Conservation (phyloP, 768 basidiomycete genomes). For the Russula compacta region DNA sequence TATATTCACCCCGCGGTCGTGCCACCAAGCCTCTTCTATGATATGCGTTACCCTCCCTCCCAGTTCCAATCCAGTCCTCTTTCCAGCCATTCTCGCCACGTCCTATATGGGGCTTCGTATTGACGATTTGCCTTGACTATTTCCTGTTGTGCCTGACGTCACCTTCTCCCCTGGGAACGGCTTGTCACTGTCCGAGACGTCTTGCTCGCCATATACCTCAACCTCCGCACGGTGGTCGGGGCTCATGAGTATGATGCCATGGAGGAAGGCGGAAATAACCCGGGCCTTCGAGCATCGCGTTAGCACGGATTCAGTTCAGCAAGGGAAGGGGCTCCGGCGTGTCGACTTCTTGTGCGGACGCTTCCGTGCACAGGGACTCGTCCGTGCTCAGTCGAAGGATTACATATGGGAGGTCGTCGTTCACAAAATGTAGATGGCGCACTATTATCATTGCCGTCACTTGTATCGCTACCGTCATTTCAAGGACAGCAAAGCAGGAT, state of each 20-base stretch:
- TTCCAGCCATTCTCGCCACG: not conserved
- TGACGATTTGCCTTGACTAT: not conserved
- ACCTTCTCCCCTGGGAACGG: not conserved
- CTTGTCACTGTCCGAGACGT: constrained; percentile 6
- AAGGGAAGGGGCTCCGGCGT: constrained; percentile 5
- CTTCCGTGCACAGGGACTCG: not conserved
- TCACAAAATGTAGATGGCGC: not conserved
- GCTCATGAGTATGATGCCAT: not conserved
- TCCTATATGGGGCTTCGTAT: not conserved
- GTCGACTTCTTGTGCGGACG: constrained; percentile 2
- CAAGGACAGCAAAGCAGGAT: not conserved
- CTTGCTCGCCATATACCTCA: not conserved
- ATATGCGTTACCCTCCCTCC: not conserved
- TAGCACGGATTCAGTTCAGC: not conserved
- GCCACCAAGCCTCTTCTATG: not conserved
- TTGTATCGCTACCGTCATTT: not conserved
- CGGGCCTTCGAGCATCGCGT: constrained; percentile 4
- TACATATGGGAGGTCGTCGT: constrained; percentile 6
- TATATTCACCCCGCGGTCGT: not conserved
- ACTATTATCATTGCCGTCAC: not conserved
- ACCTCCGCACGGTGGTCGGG: constrained; percentile 6
- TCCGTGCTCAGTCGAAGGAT: constrained; percentile 11
- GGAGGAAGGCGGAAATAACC: not conserved
- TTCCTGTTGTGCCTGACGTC: not conserved
- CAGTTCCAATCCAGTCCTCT: not conserved